Base-by-base conservation (phyloP, 441 rosid genomes). In the Aquilaria agallochum region DNA sequence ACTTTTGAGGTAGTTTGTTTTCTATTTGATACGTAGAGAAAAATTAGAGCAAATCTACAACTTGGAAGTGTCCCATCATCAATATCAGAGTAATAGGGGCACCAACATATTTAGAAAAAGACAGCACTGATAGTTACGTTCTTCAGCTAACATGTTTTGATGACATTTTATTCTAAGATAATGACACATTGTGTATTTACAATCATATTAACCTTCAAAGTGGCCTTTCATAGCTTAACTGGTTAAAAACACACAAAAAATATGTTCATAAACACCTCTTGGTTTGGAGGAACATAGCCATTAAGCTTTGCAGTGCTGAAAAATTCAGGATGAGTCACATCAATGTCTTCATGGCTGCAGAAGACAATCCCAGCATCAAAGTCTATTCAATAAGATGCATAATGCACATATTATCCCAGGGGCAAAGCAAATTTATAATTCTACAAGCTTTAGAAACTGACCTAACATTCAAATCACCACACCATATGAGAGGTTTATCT, bases 381-480 rank as follows among this genome's bases (percentile, higher is more conserved):
- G 11, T 49, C 51, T 30, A 33, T 14, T 54, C 65, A 50, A 60
- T 47, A 55, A 62, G 62, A 48, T 31, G 44, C 13, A 47, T 10
- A 36, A 36, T 34, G 14, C 50, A 57, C 3, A 70, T 63, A 9
- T 13, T 15, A 33, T 55, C 27, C 9, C 2, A 36, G 55, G 59
- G 55, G 44, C 53, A 33, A 46, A 63, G 31, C 46, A 45, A 40
- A 55, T 45, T 30, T 31, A 31, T 14, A 31, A 31, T 50, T 46
- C 57, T 42, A 44, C 52, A 31, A 14, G 31, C 57, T 11, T 5
- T n/a, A 55, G 46, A 48, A 72, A 36, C 80, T 71, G 60, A 80
- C 98, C 99, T 95, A 58, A 89, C 96, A 76, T 95, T 95, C 74
- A 95, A 79, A 81, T 95, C 98, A 48, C 99, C 99, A 48, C 98